Evolutionary conservation across 139 green algal genomes (phyloP), one percentile per base, ranked within the genome.

Genomic region (Diplosphaera chodatii): DNA sequence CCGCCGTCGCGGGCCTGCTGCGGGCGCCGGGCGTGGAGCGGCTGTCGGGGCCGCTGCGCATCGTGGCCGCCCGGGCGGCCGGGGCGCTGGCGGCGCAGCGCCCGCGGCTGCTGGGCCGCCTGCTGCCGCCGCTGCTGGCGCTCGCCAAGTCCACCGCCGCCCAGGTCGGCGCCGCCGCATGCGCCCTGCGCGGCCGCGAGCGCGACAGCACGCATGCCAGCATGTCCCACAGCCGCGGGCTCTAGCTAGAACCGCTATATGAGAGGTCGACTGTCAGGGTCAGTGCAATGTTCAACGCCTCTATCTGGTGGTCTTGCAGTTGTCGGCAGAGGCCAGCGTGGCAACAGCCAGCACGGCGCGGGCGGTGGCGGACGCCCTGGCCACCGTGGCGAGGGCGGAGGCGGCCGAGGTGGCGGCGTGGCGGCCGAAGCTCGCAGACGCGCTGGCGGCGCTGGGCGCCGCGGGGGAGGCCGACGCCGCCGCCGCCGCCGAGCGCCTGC

Each of bases 111-210:
- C 30, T 83, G 23, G 76, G 68, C 32, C 75, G 77, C 34, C 6
- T 86, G 32, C 28, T 86, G 67, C 81, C 81, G 63, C 32, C 75
- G 0, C 69, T 89, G 40, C 63, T 89, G 55, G 69, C 71, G 22
- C 30, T 87, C 28, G 74, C 75, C 15, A 31, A 40, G 13, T 3
- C 32, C 29, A 22, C 32, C 3, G 32, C 31, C 64, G 10, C 6
- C 20, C 30, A 55, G 30, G 34, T 40, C 25, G 27, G 13, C n/a
- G n/a, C n/a, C n/a, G n/a, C n/a, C n/a, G n/a, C n/a, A n/a, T n/a
- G n/a, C n/a, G n/a, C n/a, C n/a, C n/a, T n/a, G n/a, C n/a, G n/a
- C n/a, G n/a, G n/a, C n/a, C n/a, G n/a, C n/a, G n/a, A n/a, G n/a
- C n/a, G n/a, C n/a, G n/a, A n/a, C n/a, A n/a, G n/a, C n/a, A n/a